These are phyloP conservation scores for Wickerhamiella siamensis DNA, from an alignment of 805 yeast genomes.

Conservation along the genomic window DNA sequence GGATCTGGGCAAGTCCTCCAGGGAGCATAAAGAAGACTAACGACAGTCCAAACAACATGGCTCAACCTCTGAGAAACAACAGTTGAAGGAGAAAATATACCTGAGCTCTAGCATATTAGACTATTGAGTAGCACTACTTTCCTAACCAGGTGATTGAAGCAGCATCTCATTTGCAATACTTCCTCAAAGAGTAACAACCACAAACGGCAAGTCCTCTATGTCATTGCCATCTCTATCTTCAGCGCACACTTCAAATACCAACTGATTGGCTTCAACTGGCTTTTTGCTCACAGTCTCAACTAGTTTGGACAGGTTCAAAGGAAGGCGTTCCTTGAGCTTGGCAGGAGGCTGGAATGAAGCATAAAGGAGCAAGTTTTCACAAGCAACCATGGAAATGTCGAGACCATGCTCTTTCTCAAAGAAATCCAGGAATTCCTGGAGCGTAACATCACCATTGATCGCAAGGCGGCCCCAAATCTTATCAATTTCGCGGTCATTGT, in stretches of 20 bases:
- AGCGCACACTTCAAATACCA: constrained; percentile 81
- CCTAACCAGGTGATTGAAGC: no score
- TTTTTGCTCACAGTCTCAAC: constrained; percentile 78
- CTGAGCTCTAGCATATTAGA: no score
- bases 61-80: no score
- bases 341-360: constrained; percentile 91
- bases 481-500: constrained; percentile 67
- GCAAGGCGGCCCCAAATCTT: constrained; percentile 93
- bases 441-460: constrained; percentile 46
- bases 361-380: constrained; percentile 76
- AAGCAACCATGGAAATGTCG: constrained; percentile 79
- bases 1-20: no score
- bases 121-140: no score
- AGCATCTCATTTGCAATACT: no score
- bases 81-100: no score
- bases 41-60: no score
- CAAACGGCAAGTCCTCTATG: constrained; percentile 77
- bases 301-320: constrained; percentile 53
- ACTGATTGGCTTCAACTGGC: constrained; percentile 55
- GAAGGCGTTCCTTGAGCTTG: constrained; percentile 66
- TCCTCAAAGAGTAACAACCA: constrained; percentile 34
- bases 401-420: constrained; percentile 75
- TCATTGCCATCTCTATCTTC: constrained; percentile 91
- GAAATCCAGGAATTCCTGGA: constrained; percentile 55
- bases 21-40: no score